Conservation (phyloP, 129 eudicot genomes). For the Oenanthe sinensis region DNA sequence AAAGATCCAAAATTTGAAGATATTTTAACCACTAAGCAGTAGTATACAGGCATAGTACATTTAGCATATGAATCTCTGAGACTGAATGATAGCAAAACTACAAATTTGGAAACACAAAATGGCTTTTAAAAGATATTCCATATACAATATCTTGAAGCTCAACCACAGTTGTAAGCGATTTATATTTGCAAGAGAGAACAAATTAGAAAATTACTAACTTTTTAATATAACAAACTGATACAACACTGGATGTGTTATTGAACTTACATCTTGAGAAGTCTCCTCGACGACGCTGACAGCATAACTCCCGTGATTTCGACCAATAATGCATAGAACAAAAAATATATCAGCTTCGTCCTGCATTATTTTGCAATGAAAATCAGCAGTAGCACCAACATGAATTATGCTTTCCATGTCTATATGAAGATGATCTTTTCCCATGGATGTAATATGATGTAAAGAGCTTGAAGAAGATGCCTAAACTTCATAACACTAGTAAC, state of each 20-base stretch:
- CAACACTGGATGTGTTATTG: neutral
- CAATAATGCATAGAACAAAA: constrained; percentile 40
- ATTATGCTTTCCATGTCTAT: neutral
- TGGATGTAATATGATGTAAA: neutral
- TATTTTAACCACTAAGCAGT: neutral
- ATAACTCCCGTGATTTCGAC: constrained; percentile 48
- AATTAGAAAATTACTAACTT: neutral
- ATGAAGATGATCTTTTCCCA: neutral
- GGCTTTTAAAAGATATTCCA: neutral
- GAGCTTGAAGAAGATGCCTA: neutral
- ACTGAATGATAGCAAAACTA: neutral
- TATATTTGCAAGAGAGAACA: neutral
- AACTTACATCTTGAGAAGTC: constrained; percentile 41
- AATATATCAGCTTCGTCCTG: constrained; percentile 77
- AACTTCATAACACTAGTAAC: neutral
- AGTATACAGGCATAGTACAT: neutral
- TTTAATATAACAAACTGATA: neutral
- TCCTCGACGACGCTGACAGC: constrained; percentile 42
- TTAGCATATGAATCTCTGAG: neutral
- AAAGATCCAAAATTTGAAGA: neutral
- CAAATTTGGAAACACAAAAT: neutral
- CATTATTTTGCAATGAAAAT: constrained; percentile 13
- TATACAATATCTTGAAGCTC: neutral
- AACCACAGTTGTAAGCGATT: neutral
- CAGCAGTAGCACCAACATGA: constrained; percentile 2